Evolutionary conservation across 2,329 filamentous ascomycete genomes (phyloP), one percentile per base, ranked within the genome.

Genomic region (Arachnomyces sp.): DNA sequence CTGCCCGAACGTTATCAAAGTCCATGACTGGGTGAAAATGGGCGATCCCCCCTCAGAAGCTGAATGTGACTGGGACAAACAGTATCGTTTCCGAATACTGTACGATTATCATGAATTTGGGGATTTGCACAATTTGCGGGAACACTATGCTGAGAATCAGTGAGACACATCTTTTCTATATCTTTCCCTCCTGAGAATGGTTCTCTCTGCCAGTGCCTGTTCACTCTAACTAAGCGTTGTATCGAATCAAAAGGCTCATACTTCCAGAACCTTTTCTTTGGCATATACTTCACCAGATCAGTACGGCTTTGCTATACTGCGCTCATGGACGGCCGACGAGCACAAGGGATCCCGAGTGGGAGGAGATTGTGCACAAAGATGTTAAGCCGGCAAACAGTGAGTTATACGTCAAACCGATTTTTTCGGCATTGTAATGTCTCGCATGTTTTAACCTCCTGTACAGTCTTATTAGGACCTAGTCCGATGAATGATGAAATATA

Each of bases 211-310:
- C 20, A 25, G 20, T n/a, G n/a, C n/a, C n/a, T n/a, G n/a, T n/a
- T n/a, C n/a, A n/a, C n/a, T n/a, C n/a, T n/a, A n/a, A n/a, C n/a
- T n/a, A n/a, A n/a, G n/a, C n/a, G n/a, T n/a, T n/a, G n/a, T n/a
- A n/a, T n/a, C n/a, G n/a, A 25, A 25, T 5, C 20, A 25, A 25
- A 25, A 44, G 43, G 13, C 13, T 42, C 4, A 12, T 38, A 13
- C 8, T 44, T n/a, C 43, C 43, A 12, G 43, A 44, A 33, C 31
- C 43, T 8, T 44, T 44, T 39, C 12, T 42, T n/a, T 44, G 43
- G 43, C 39, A 44, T 20, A 4, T 44, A 9, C 38, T 42, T 25
- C 43, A 44, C 33, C 14, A 34, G 13, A 39, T 44, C 16, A 35
- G 30, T 8, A 41, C 38, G 16, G 39, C 35, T 9, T 13, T 44